Evolutionary conservation across 2,329 filamentous ascomycete genomes (phyloP).

Genomic region (Sclerotinia borealis): DNA sequence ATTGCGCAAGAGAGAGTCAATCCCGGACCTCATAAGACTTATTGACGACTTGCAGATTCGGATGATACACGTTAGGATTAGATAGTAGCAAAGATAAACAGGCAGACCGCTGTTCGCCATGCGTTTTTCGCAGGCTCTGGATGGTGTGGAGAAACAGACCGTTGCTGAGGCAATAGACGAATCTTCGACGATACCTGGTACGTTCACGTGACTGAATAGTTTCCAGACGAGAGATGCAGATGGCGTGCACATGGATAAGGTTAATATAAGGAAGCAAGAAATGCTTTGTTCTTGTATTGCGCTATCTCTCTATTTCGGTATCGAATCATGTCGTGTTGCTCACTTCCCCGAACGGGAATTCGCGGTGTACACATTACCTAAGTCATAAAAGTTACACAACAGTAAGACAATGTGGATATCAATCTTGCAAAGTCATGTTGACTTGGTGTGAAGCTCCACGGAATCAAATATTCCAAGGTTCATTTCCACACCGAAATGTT

Average conservation of each 20-base stretch:
- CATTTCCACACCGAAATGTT: neutral
- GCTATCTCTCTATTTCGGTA: neutral
- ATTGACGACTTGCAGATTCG: constrained; percentile 12
- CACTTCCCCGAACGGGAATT: constrained; percentile 10
- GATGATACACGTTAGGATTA: constrained; percentile 4
- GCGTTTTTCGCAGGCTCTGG: neutral
- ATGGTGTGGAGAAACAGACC: neutral
- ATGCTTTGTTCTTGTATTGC: constrained; percentile 2
- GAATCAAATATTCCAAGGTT: neutral
- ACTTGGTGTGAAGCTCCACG: neutral
- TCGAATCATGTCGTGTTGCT: constrained; percentile 14
- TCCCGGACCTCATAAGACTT: constrained; percentile 1
- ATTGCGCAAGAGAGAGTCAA: constrained; percentile 13
- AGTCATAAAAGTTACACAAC: no score
- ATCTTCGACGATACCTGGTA: neutral
- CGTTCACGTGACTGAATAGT: neutral
- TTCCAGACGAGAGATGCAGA: neutral
- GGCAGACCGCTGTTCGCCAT: constrained; percentile 14
- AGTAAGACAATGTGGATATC: neutral
- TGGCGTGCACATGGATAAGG: constrained; percentile 8
- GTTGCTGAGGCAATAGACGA: constrained; percentile 11
- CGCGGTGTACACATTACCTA: neutral
- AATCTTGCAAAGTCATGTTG: neutral
- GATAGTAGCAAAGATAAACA: neutral
- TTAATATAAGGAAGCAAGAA: constrained; percentile 11